phyloP scores from a whole-genome alignment of 2,329 filamentous ascomycete genomes.

The Alternaria viburni region DNA sequence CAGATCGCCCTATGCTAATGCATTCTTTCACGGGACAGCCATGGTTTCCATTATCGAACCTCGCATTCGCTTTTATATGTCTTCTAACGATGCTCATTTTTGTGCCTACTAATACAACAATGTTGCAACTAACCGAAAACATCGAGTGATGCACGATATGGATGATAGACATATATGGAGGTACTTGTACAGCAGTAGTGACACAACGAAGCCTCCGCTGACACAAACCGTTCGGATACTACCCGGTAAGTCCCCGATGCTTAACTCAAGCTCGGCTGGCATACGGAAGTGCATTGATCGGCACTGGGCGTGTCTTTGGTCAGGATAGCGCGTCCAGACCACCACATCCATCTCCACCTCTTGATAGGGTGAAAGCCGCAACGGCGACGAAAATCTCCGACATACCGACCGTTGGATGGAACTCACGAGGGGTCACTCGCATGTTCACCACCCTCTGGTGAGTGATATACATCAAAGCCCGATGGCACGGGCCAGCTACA shows the following conservation, averaged over 20 bases:
- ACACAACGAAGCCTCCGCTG: neutral
- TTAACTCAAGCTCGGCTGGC: conserved; percentile 1
- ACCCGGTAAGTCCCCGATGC: conserved; percentile 14
- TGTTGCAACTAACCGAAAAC: neutral
- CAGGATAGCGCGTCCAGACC: neutral
- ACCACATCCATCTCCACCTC: neutral
- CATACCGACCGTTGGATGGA: conserved; percentile 19
- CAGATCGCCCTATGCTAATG: neutral
- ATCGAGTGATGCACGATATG: neutral
- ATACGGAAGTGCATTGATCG: conserved; percentile 8
- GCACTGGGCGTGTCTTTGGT: conserved; percentile 7
- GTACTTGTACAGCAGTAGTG: neutral
- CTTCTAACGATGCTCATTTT: neutral
- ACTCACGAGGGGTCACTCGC: conserved; percentile 7
- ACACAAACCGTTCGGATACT: conserved; percentile 12
- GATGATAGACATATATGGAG: neutral
- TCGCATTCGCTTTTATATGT: neutral
- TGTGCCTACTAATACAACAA: neutral
- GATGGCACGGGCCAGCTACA: conserved; percentile 25
- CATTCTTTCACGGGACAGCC: neutral
- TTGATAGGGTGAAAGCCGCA: neutral
- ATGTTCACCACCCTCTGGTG: neutral
- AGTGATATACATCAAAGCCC: conserved; percentile 14
- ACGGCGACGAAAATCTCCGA: conserved; percentile 25
- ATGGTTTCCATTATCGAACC: neutral